Base-by-base conservation (phyloP, 805 yeast genomes). In the Zygotorulaspora florentina region DNA sequence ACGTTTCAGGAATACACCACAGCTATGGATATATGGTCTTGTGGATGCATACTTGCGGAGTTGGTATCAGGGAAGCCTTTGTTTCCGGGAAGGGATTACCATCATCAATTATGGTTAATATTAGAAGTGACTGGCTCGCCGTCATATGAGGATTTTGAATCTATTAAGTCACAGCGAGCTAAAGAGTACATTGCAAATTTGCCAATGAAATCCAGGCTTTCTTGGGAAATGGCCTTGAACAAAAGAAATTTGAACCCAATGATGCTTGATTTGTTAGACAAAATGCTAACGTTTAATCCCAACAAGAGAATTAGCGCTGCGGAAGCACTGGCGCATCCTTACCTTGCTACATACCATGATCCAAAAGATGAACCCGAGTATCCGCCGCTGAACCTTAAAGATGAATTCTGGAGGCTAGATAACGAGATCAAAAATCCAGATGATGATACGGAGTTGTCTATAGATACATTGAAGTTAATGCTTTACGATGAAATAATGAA, bases 1-100 rank as follows among this genome's bases (percentile, higher is more conserved):
- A 79, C 87, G 1, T 74, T 77, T 48, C 81, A 85, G 34, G 82
- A 81, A 56, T 85, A 85, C 53, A 77, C 90, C 2, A 79, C 83
- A 8, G 87, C 89, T 0, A 82, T 85, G 48, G 93, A 85, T 59
- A 72, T 85, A 12, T 85, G 93, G 93, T 80, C 88, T 0, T 81
- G 83, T 34, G 93, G 91, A 0, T 85, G 91, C 59, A 83, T 85
- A 28, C 58, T 85, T 27, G 90, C 86, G 0, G 93, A 85, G 61
- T 70, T 85, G 73, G 69, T 81, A 7, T 65, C 70, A 30, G 74
- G 80, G 7, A 74, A 73, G 48, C 89, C 91, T 0, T 62, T 85
- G 8, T 80, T 85, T 55, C 91, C 91, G 0, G 93, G 93, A 1
- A 74, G 78, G 45, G 90, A 85, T 62, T 85, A 82, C 59, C 77